A percentile compares a stretch with the other conserved stretches of the same genome.
phyloP scores from a whole-genome alignment of 2,329 filamentous ascomycete species.

The Diaporthe australafricana region DNA sequence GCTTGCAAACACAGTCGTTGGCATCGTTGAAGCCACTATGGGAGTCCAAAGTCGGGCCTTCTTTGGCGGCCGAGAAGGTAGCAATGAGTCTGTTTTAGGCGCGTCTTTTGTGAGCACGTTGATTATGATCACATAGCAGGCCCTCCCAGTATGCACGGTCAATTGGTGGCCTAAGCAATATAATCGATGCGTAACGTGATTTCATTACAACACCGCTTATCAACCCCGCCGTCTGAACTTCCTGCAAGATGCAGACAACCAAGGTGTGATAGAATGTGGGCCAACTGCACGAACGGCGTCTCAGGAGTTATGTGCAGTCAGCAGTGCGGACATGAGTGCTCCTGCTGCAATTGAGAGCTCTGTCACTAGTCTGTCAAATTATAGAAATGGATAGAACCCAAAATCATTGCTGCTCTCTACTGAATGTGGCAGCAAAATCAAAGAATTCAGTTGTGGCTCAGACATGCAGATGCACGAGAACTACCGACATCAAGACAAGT shows the following conservation, averaged over 20 bases:
- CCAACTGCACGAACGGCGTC: not conserved
- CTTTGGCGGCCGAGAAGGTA: slow-evolving; percentile 16
- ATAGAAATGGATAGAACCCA: not conserved
- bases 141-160: not conserved
- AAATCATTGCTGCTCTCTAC: not conserved
- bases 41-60: slow-evolving; percentile 1
- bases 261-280: slow-evolving; percentile 8
- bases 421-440: not conserved
- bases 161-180: not conserved
- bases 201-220: not conserved
- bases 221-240: not conserved
- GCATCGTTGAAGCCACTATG: not conserved
- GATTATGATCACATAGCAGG: not conserved
- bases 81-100: not conserved
- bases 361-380: no score
- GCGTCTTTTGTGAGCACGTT: not conserved
- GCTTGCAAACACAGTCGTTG: not conserved
- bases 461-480: not conserved
- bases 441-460: not conserved
- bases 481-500: not conserved
- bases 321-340: not conserved
- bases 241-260: not conserved
- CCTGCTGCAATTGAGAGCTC: not conserved
- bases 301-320: not conserved
- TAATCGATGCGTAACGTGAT: not conserved